Evolutionary conservation across 345 rosid species (phyloP).

Genomic region (Lagerstroemia speciosa): DNA sequence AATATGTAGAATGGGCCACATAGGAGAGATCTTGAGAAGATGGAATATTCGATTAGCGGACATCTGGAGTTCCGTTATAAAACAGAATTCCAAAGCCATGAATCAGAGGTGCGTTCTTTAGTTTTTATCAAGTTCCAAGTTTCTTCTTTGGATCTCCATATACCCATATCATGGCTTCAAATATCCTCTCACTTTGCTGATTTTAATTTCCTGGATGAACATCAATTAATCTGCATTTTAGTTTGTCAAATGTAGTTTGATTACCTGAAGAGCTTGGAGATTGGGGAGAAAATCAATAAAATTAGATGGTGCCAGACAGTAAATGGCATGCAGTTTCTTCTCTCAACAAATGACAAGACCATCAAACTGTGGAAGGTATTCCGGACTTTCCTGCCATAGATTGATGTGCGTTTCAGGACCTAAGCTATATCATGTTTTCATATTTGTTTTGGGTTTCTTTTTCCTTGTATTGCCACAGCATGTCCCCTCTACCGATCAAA

Average conservation of each 20-base stretch:
- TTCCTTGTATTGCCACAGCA: not conserved
- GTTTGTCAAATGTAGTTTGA: conserved; percentile 53
- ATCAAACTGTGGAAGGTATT: conserved; percentile 91
- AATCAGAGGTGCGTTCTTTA: conserved; percentile 59
- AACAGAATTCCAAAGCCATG: conserved; percentile 96
- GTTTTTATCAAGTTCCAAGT: not conserved
- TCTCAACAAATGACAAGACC: conserved; percentile 81
- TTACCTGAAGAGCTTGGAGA: conserved; percentile 95
- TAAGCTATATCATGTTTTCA: not conserved
- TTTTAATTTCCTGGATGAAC: not conserved
- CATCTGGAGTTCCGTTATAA: conserved; percentile 86
- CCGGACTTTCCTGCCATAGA: not conserved
- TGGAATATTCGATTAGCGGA: conserved; percentile 38
- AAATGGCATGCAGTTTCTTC: conserved; percentile 73
- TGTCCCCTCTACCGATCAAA: not conserved
- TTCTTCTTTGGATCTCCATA: conserved; percentile 3
- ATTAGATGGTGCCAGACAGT: conserved; percentile 92
- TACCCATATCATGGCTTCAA: not conserved
- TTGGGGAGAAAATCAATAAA: conserved; percentile 95
- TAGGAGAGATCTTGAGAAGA: conserved; percentile 61
- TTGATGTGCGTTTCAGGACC: not conserved
- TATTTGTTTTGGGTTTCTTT: not conserved
- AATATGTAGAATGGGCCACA: conserved; percentile 48
- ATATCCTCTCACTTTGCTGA: not conserved
- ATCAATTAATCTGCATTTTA: conserved; percentile 10